A percentile compares a stretch with the other conserved stretches of the same genome.
Conservation (phyloP, 2,329 filamentous ascomycete species). For the Harringtonia lauricola region DNA sequence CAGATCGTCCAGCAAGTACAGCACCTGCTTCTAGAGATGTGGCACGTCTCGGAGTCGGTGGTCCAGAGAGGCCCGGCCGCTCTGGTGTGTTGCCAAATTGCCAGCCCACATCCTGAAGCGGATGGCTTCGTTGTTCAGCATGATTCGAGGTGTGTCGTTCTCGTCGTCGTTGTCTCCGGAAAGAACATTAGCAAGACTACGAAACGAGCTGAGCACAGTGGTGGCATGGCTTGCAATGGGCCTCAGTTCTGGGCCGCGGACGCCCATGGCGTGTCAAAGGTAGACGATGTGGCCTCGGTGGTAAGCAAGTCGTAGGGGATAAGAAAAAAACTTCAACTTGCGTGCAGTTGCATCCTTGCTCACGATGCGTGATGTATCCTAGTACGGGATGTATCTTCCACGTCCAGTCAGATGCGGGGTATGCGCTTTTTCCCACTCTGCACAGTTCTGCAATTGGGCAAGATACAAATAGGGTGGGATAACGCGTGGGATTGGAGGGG, state of each 20-base stretch:
- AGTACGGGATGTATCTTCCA: background rate
- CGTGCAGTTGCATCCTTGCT: background rate
- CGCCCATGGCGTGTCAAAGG: background rate
- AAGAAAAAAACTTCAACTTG: background rate
- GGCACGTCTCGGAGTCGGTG: background rate
- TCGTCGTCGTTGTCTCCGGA: background rate
- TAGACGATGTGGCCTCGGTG: too few species aligned
- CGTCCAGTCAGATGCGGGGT: background rate
- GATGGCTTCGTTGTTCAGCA: background rate
- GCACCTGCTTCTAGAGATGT: background rate
- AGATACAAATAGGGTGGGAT: background rate
- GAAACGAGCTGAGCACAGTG: background rate
- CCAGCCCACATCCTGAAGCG: background rate
- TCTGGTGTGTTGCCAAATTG: background rate
- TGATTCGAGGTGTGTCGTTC: background rate
- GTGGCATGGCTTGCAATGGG: background rate
- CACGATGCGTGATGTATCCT: background rate
- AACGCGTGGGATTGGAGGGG: too few species aligned
- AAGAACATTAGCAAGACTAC: background rate
- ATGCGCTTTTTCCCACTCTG: background rate
- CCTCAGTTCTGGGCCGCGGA: background rate
- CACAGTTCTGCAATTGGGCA: background rate
- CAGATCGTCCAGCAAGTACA: background rate
- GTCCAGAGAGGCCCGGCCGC: background rate
- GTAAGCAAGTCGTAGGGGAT: too few species aligned